Conservation (phyloP, 495 filamentous ascomycete genomes). For the Bacidia rubella region DNA sequence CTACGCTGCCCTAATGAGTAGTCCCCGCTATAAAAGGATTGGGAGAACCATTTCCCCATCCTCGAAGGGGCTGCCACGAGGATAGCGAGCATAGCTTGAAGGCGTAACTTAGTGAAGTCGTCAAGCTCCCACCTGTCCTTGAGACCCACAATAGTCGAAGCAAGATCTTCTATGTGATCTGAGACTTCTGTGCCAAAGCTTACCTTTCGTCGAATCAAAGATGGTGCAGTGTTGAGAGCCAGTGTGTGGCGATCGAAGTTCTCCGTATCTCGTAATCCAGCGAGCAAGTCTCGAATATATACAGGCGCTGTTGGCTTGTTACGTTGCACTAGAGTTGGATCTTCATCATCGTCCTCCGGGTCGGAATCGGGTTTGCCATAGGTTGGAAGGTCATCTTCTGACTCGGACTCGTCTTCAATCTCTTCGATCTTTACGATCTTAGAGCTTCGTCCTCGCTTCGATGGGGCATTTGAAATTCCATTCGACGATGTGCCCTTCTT, state of each 20-base stretch:
- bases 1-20: slow-evolving; percentile 75
- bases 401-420: slow-evolving; percentile 38
- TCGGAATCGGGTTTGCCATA: slow-evolving; percentile 94
- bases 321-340: slow-evolving; percentile 70
- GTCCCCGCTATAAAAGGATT: slow-evolving; percentile 81
- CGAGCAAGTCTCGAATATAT: slow-evolving; percentile 80
- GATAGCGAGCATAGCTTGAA: slow-evolving; percentile 75
- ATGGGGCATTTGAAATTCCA: neutral
- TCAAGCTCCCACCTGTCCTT: slow-evolving; percentile 67
- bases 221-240: slow-evolving; percentile 59
- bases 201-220: slow-evolving; percentile 75
- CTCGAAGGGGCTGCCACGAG: slow-evolving; percentile 59
- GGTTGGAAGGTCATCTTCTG: slow-evolving; percentile 59
- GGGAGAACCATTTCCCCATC: slow-evolving; percentile 74
- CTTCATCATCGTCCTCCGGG: slow-evolving; percentile 77
- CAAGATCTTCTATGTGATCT: slow-evolving; percentile 72
- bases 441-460: slow-evolving; percentile 20
- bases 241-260: slow-evolving; percentile 73
- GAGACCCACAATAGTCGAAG: slow-evolving; percentile 58
- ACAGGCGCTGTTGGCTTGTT: slow-evolving; percentile 77
- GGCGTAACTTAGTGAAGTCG: slow-evolving; percentile 59
- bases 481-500: neutral
- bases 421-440: slow-evolving; percentile 57
- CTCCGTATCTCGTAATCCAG: slow-evolving; percentile 65
- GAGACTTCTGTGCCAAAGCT: slow-evolving; percentile 76